phyloP scores from a whole-genome alignment of 2,329 filamentous ascomycete species.

The Fusarium verticillioides region DNA sequence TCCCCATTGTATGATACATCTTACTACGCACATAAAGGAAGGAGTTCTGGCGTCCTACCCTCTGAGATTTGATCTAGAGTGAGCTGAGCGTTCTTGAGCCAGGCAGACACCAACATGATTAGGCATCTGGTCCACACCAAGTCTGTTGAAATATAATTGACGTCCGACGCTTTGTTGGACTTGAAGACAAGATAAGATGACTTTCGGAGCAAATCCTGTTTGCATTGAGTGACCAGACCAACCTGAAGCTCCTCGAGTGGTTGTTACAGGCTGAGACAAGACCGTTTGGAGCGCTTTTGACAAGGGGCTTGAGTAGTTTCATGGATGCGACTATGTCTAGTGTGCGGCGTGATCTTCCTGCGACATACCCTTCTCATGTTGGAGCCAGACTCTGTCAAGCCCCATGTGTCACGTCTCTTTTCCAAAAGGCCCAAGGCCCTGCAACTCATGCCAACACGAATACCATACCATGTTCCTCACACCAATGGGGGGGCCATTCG shows the following conservation, averaged over 20 bases:
- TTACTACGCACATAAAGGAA: conserved; percentile 26
- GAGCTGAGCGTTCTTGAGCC: conserved; percentile 19
- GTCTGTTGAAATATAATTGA: conserved; percentile 29
- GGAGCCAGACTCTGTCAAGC: not conserved
- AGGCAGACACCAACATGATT: conserved; percentile 15
- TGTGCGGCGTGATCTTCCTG: conserved; percentile 1
- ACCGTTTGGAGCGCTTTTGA: not conserved
- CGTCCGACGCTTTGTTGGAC: conserved; percentile 13
- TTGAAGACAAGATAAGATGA: conserved; percentile 10
- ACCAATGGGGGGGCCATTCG: not conserved
- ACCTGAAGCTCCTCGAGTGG: not conserved
- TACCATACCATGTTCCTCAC: conserved; percentile 2
- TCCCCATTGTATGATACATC: conserved; percentile 33
- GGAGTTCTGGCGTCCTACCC: conserved; percentile 25
- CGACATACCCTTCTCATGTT: not conserved
- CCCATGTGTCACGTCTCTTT: conserved; percentile 7
- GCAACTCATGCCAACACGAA: conserved; percentile 10
- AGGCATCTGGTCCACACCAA: conserved; percentile 21
- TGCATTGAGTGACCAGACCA: not conserved
- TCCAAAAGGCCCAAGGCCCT: conserved; percentile 10
- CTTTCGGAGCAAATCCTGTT: not conserved
- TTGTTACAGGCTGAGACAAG: conserved; percentile 5
- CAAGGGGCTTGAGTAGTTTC: not conserved
- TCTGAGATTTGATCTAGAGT: conserved; percentile 6
- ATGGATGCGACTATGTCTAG: conserved; percentile 10